These are phyloP conservation scores for Backusella mclennaniae DNA, from an alignment of 192 early-diverging fungal species.

Conservation along the genomic window DNA sequence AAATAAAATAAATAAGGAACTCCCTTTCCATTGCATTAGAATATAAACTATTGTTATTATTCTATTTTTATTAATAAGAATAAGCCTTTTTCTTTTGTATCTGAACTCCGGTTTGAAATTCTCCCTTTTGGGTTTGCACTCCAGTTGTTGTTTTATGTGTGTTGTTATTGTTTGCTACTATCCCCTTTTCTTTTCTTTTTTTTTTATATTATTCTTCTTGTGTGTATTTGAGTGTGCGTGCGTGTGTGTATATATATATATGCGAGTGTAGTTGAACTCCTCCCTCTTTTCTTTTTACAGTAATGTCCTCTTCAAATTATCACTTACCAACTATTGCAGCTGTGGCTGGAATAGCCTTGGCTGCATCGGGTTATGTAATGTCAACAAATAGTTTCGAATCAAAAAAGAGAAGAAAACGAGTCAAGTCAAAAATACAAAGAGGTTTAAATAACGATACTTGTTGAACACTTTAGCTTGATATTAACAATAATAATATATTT, in stretches of 20 bases:
- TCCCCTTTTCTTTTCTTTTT: neutral
- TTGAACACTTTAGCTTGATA: no score
- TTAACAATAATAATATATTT: neutral
- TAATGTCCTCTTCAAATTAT: constrained; percentile 28
- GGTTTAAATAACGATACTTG: neutral
- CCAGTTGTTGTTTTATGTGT: neutral
- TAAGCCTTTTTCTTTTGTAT: neutral
- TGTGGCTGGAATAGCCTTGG: constrained; percentile 36
- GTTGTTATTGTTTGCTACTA: neutral
- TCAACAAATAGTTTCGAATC: constrained; percentile 6
- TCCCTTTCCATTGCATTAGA: neutral
- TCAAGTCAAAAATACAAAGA: constrained; percentile 26
- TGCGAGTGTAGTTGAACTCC: neutral
- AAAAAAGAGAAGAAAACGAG: constrained; percentile 28
- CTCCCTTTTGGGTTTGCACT: neutral
- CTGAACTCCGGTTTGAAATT: neutral
- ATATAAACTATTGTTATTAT: neutral
- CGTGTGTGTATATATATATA: neutral
- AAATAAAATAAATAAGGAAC: neutral
- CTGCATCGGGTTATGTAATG: constrained; percentile 29
- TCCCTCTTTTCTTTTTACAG: neutral
- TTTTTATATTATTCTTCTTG: neutral
- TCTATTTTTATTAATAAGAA: constrained; percentile 3
- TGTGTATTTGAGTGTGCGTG: neutral
- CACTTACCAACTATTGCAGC: constrained; percentile 36